A percentile compares a stretch with the other conserved stretches of the same genome.
phyloP scores from a whole-genome alignment of 1,284 basidiomycete genomes.

The Thecaphora thlaspeos region DNA sequence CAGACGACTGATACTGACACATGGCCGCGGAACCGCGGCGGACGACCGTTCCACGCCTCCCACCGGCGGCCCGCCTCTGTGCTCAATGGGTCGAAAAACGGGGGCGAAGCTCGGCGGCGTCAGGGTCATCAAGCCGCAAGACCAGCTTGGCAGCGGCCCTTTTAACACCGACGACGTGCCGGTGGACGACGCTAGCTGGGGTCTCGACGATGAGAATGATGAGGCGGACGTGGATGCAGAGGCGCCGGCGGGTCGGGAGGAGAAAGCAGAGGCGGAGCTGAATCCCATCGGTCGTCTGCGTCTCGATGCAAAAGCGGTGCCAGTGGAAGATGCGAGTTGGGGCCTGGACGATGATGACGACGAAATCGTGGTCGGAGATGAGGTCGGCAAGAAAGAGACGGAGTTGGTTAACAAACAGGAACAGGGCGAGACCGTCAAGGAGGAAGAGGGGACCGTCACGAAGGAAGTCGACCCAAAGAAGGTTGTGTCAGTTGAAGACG shows the following conservation, averaged over 20 bases:
- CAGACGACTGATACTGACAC: slow-evolving; percentile 1
- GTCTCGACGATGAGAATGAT: slow-evolving; percentile 37
- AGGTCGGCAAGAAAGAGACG: no score
- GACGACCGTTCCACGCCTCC: not conserved
- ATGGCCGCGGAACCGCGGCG: slow-evolving; percentile 6
- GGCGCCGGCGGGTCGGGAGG: no score
- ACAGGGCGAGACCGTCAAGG: no score
- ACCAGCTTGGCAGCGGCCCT: slow-evolving; percentile 46
- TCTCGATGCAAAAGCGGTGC: no score
- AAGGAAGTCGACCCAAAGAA: no score
- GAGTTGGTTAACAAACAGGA: no score
- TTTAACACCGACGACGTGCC: slow-evolving; percentile 32
- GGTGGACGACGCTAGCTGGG: slow-evolving; percentile 36
- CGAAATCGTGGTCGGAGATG: no score
- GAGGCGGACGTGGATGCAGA: not conserved
- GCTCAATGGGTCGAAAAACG: slow-evolving; percentile 11
- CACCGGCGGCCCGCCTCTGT: slow-evolving; percentile 3
- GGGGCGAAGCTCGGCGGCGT: slow-evolving; percentile 39
- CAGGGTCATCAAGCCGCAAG: slow-evolving; percentile 35
- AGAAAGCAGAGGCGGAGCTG: not conserved
- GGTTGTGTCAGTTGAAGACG: no score
- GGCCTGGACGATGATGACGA: no score
- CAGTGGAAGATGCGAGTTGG: no score
- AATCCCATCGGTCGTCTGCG: not conserved
- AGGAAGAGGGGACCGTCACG: no score